Base-by-base conservation (phyloP, 768 basidiomycete genomes). In the Phanerodontia chrysosporium region DNA sequence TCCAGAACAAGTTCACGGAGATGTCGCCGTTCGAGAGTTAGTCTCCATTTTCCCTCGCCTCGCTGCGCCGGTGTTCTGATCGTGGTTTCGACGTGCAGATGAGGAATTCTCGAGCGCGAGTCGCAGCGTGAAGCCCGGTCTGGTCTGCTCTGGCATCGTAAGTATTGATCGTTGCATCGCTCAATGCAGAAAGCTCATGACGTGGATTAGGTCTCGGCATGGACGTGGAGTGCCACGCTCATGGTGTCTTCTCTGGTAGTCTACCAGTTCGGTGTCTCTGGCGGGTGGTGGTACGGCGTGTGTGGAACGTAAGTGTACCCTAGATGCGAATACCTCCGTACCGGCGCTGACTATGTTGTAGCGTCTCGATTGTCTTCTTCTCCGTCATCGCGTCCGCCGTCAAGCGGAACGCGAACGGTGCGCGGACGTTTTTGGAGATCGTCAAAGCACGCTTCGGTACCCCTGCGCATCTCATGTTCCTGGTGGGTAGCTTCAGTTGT, bases 361-460 rank as follows among this genome's bases (percentile, higher is more conserved):
- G 82, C 0, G 79, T 81, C 22, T 81, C 83, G 64, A 75, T 84
- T 21, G 74, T 75, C 5, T 74, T 83, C 58, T 84, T 84, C 57
- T 78, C 75, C 32, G 78, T 80, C 73, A 69, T 82, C 4, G 81
- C 81, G 29, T 77, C 80, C 1, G 80, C 83, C 64, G 78, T 84
- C 12, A 86, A 85, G 67, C 77, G 77, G 74, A 84, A 84, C 51
- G 83, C 83, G 0, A 82, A 82, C 30, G 77, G 78, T 16, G 82
- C 82, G 0, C 80, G 80, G 62, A 86, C 83, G 0, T 84, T 82
- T 63, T 70, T 83, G 25, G 82, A 86, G 73, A 82, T 85, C 32
- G 80, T 81, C 32, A 76, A 78, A 58, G 72, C 70, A 0, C 75
- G 80, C 12, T 82, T 80, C 54, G 81, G 81, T 3, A 78, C 75